A percentile compares a stretch with the other conserved stretches of the same genome.
Conservation (phyloP, 2,329 filamentous ascomycete genomes). For the Fusarium sp. region DNA sequence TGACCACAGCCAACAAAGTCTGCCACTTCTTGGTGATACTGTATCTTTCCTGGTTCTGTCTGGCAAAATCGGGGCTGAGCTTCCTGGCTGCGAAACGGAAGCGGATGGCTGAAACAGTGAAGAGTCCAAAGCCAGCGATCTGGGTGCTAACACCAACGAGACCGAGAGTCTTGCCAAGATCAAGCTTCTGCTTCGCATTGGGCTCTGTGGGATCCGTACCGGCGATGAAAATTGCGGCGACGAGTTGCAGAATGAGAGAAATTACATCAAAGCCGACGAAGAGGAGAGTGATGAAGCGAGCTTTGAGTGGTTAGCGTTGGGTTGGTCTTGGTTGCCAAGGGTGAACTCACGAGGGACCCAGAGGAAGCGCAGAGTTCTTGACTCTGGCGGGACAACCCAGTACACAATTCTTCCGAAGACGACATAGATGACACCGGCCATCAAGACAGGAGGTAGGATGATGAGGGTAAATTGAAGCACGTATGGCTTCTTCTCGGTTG, state of each 20-base stretch:
- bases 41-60: conserved; percentile 23
- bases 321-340: no score
- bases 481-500: conserved; percentile 31
- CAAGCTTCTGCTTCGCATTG: conserved; percentile 46
- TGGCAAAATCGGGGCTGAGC: conserved; percentile 24
- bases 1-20: conserved; percentile 25
- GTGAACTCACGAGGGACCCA: conserved; percentile 38
- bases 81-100: conserved; percentile 58
- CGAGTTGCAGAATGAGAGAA: conserved; percentile 53
- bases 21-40: conserved; percentile 29
- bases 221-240: conserved; percentile 55
- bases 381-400: conserved; percentile 39
- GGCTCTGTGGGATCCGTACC: conserved; percentile 48
- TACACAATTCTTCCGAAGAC: conserved; percentile 40
- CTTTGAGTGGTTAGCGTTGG: no score
- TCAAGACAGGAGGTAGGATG: conserved; percentile 39
- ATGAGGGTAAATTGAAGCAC: conserved; percentile 39
- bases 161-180: conserved; percentile 35
- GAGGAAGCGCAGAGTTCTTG: conserved; percentile 29
- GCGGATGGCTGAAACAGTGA: conserved; percentile 56
- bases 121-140: conserved; percentile 59
- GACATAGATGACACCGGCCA: conserved; percentile 45
- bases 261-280: conserved; percentile 56
- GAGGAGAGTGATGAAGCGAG: conserved; percentile 50
- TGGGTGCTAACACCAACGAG: conserved; percentile 50